Evolutionary conservation across 768 basidiomycete genomes (phyloP).

Genomic region (Lactifluus piperatus): DNA sequence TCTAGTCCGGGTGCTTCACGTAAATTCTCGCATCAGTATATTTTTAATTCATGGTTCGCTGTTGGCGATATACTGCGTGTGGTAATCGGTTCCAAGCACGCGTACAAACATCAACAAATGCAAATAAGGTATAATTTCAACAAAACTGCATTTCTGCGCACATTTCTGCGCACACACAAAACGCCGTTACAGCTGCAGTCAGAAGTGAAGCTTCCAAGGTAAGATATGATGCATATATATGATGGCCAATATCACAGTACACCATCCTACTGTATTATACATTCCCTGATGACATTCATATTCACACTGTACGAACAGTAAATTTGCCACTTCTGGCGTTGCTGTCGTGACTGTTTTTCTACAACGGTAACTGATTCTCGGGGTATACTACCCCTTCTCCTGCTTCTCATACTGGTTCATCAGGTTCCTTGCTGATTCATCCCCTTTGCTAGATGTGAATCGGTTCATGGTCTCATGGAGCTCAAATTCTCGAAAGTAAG

Average conservation of each 20-base stretch:
- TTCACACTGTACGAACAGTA: slow-evolving; percentile 72
- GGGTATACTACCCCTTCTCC: slow-evolving; percentile 15
- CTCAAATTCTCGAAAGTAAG: not conserved
- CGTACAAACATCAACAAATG: not conserved
- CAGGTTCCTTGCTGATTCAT: not conserved
- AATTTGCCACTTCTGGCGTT: slow-evolving; percentile 28
- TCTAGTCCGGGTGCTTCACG: not conserved
- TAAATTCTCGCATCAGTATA: not conserved
- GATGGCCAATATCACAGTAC: not conserved
- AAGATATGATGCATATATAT: too few relatives aligned
- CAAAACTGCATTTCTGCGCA: too few relatives aligned
- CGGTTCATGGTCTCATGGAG: not conserved
- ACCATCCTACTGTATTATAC: not conserved
- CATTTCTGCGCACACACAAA: too few relatives aligned
- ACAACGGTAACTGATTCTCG: slow-evolving; percentile 79
- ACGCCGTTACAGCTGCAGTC: not conserved
- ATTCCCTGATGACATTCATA: slow-evolving; percentile 47
- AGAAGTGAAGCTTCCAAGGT: not conserved
- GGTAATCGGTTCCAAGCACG: not conserved
- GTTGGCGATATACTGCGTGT: too few relatives aligned
- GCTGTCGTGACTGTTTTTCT: slow-evolving; percentile 52
- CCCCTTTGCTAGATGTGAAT: not conserved
- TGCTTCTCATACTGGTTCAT: not conserved
- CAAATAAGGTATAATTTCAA: not conserved
- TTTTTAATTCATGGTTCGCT: too few relatives aligned